These are phyloP conservation scores for Paragyromitra xinjiangensis DNA, from an alignment of 495 filamentous ascomycete genomes.

Conservation along the genomic window DNA sequence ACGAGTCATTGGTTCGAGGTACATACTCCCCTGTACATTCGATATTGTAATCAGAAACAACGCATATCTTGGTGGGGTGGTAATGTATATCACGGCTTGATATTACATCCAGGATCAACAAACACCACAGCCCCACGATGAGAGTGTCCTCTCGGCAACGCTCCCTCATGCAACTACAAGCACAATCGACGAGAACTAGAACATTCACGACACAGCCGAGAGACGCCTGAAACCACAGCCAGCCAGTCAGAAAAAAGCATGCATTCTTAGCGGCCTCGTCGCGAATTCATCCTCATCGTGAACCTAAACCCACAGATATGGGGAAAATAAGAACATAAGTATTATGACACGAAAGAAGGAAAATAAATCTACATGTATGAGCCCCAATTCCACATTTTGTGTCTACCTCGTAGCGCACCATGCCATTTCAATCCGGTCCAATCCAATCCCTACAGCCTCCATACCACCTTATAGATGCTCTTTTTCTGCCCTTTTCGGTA, in stretches of 20 bases:
- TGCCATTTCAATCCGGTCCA: background rate
- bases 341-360: conserved; percentile 27
- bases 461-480: background rate
- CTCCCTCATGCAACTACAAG: background rate
- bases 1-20: background rate
- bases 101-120: background rate
- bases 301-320: background rate
- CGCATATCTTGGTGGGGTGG: conserved; percentile 5
- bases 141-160: background rate
- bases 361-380: conserved; percentile 20
- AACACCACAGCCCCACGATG: background rate
- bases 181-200: background rate
- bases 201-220: background rate
- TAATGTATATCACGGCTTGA: background rate
- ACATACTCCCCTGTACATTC: background rate
- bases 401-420: background rate
- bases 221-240: background rate
- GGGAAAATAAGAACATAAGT: conserved; percentile 8
- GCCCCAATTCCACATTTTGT: background rate
- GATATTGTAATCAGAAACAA: background rate
- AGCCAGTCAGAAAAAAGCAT: background rate
- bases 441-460: background rate
- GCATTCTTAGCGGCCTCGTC: background rate
- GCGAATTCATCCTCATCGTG: background rate
- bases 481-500: conserved; percentile 4